Base-by-base conservation (phyloP, 306 rosid genomes). In the Castanea sativa region DNA sequence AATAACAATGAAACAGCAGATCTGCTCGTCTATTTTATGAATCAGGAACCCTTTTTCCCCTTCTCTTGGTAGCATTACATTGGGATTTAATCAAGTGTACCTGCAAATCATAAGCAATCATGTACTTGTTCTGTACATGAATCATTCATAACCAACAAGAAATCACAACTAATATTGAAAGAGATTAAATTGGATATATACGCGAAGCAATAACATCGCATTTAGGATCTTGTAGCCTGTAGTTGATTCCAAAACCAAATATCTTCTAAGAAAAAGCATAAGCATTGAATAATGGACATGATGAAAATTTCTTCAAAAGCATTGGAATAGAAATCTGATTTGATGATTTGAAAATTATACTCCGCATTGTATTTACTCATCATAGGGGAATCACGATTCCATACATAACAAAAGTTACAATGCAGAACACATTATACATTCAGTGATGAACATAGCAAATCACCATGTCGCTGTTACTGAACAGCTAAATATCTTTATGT, bases 391-490 rank as follows among this genome's bases (percentile, higher is more conserved):
- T 68, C 70, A 67, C 51, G 21, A 69, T 43, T 83, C 75, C 80
- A 73, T 53, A 76, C 83, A 77, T 19, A 55, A 55, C 64, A 64
- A 85, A 73, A 80, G 77, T 74, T 18, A 55, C 78, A 83, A 41
- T 8, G 45, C 30, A 73, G 45, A 81, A 64, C 69, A 64, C 83
- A 63, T 21, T 30, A 75, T 25, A 76, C 84, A 74, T 65, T 52
- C 64, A 73, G 74, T 71, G 63, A 77, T 63, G 65, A 79, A 65
- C 78, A 63, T 57, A 70, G 71, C 41, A 53, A 11, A 73, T 55
- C 71, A 52, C 63, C 63, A 35, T 63, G 19, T 77, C 73, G 30
- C 77, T 79, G 86, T 79, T 85, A 78, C 87, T 61, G 82, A 86
- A 86, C 78, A 87, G 65, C 59, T 21, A 73, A 72, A 58, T 51